A percentile compares a stretch with the other conserved stretches of the same genome.
Evolutionary conservation across 192 early-diverging fungal genomes (phyloP).

Genomic region (Podila epicladia): DNA sequence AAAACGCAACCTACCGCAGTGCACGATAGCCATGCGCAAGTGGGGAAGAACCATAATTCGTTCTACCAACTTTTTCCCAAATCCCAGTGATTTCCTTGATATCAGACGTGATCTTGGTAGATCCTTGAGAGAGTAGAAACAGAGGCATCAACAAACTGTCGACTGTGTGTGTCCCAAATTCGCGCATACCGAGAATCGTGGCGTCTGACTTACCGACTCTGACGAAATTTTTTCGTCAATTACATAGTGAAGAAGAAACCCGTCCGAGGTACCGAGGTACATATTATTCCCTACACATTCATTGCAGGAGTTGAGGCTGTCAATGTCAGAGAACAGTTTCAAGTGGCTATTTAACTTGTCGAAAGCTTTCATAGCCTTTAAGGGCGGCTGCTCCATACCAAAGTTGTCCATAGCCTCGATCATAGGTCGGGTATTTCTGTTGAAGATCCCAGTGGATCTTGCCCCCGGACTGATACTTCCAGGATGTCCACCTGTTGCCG

Average conservation of each 20-base stretch:
- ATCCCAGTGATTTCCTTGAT: conserved; percentile 62
- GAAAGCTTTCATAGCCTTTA: background rate
- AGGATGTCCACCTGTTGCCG: conserved; percentile 12
- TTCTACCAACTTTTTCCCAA: conserved; percentile 69
- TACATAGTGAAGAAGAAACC: conserved; percentile 71
- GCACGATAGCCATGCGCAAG: conserved; percentile 70
- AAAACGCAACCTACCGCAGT: conserved; percentile 63
- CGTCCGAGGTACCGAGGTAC: conserved; percentile 82
- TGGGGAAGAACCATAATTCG: conserved; percentile 69
- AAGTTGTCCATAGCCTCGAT: conserved; percentile 49
- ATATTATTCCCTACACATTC: conserved; percentile 68
- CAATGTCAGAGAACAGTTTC: background rate
- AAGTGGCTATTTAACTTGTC: background rate
- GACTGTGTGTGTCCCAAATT: background rate
- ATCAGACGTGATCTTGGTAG: conserved; percentile 50
- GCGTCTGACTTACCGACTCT: conserved; percentile 34
- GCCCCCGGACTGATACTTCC: conserved; percentile 16
- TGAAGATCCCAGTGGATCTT: conserved; percentile 45
- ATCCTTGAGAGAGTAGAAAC: conserved; percentile 13
- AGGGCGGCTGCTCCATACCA: conserved; percentile 1
- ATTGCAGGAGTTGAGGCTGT: background rate
- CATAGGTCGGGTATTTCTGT: conserved; percentile 27
- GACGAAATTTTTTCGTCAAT: conserved; percentile 60
- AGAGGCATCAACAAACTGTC: background rate
- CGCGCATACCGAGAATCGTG: background rate